Percentiles rank a stretch among this genome's conserved stretches.
Conservation (phyloP, 2,329 filamentous ascomycete genomes). For the Aspergillus carbonarius region DNA sequence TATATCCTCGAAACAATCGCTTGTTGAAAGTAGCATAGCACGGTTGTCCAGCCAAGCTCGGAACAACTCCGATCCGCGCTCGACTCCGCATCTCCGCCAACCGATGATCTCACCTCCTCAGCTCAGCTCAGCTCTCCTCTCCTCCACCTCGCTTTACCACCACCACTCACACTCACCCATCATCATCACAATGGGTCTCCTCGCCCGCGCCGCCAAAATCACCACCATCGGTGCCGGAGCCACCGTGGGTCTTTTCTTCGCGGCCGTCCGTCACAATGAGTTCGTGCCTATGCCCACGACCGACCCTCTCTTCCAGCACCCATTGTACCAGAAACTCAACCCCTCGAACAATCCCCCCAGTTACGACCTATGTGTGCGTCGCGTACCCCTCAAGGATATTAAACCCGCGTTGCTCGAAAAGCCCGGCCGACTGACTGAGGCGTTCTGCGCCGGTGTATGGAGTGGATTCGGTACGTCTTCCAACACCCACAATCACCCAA, state of each 20-base stretch:
- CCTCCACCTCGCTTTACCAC: background rate
- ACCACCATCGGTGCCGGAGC: slow-evolving; percentile 49
- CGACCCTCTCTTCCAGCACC: slow-evolving; percentile 62
- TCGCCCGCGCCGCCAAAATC: slow-evolving; percentile 46
- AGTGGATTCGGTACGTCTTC: slow-evolving; percentile 58
- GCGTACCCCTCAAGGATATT: slow-evolving; percentile 63
- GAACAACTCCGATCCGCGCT: background rate
- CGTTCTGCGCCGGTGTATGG: slow-evolving; percentile 69
- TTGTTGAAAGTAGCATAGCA: background rate
- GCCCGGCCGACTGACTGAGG: slow-evolving; percentile 60
- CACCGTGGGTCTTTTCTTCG: slow-evolving; percentile 54
- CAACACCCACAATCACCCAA: background rate
- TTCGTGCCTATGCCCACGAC: slow-evolving; percentile 58
- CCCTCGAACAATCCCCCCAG: slow-evolving; percentile 61
- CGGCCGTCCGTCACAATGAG: slow-evolving; percentile 55
- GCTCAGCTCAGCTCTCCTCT: slow-evolving; percentile 1
- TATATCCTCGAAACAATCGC: background rate
- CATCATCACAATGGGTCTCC: slow-evolving; percentile 52
- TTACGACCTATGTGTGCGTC: slow-evolving; percentile 64
- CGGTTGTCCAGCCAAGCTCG: background rate
- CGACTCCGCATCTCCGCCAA: background rate
- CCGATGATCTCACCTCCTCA: slow-evolving; percentile 1
- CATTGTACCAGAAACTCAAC: slow-evolving; percentile 60
- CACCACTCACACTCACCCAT: background rate
- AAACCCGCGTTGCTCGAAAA: slow-evolving; percentile 64